Evolutionary conservation across 164 flowering plant genomes (phyloP), one percentile per base, ranked within the genome.

Genomic region (Sedum album): DNA sequence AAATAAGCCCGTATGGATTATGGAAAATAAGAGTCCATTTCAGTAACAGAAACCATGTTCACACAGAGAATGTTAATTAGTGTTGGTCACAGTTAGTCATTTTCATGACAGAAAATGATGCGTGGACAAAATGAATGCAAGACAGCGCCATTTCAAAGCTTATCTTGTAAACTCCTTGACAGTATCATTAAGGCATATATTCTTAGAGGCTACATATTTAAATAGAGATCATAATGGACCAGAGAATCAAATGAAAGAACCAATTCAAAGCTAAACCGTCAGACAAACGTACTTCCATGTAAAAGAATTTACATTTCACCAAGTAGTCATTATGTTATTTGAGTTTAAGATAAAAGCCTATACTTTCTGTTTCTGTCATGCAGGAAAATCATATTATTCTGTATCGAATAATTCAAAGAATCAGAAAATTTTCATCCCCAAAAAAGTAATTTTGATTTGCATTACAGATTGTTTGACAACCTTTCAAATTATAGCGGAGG

Each of bases 281-380:
- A 1, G 57, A 20, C 26, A 49, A 49, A 44, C 48, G 48, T 44
- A 5, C 31, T 23, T 23, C 17, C 64, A 66, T 80, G 84, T 10
- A 55, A 2, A 2, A 21, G 18, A 11, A 55, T 25, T 23, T 31
- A 55, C 14, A 23, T 48, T 48, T 48, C 55, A 55, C 20, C 20
- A 44, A 17, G 20, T 15, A 13, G 4, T 44, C 4, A 18, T 44
- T 44, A 44, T 15, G 48, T 44, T 44, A 44, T 44, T 5, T 44
- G 15, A 9, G 15, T 14, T 3, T 15, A 44, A 44, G 18, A 44
- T 11, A 44, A 13, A 44, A 44, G 48, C 4, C 20, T 4, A 44
- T 44, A 15, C 48, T 44, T 44, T 44, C 42, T 44, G 18, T 44
- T 41, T n/a, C n/a, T n/a, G n/a, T n/a, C 48, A 15, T 44, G 48